Conservation (phyloP, 192 early-diverging fungal species). For the Backusella psychrophila region DNA sequence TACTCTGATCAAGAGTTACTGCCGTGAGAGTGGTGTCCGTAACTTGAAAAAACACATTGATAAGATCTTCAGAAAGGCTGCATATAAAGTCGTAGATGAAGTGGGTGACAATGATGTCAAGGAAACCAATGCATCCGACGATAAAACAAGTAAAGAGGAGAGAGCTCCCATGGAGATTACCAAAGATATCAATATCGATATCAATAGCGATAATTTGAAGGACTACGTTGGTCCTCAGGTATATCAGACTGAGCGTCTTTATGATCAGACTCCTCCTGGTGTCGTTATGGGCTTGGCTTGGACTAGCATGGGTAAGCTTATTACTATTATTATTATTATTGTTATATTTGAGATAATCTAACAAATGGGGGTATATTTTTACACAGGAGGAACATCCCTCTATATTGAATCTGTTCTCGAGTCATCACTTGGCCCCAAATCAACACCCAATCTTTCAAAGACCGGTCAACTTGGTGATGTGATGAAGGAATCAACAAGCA, state of each 20-base stretch:
- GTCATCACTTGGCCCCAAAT: constrained; percentile 58
- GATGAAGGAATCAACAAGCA: constrained; percentile 96
- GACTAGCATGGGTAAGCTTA: constrained; percentile 85
- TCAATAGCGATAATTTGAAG: constrained; percentile 73
- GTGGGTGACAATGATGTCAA: constrained; percentile 36
- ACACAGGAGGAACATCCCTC: constrained; percentile 77
- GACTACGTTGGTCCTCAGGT: constrained; percentile 92
- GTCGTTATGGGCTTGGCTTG: constrained; percentile 99
- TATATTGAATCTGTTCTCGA: constrained; percentile 97
- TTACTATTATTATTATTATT: background rate
- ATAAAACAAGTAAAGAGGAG: constrained; percentile 11
- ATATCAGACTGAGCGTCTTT: constrained; percentile 88
- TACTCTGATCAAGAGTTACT: constrained; percentile 84
- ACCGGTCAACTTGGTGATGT: constrained; percentile 99
- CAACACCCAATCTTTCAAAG: constrained; percentile 61
- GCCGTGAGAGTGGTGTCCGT: constrained; percentile 96
- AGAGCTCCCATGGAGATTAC: constrained; percentile 51
- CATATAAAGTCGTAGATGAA: constrained; percentile 78
- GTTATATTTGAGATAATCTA: background rate
- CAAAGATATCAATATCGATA: constrained; percentile 55
- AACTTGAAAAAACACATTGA: constrained; percentile 99
- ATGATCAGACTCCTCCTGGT: constrained; percentile 86
- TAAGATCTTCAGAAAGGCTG: constrained; percentile 97
- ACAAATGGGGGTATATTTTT: background rate
- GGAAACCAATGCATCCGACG: constrained; percentile 24